Percentiles rank a stretch among this genome's conserved stretches.
These are phyloP conservation scores for Talaromyces verruculosus DNA, from an alignment of 2,329 filamentous ascomycete genomes.

Conservation along the genomic window DNA sequence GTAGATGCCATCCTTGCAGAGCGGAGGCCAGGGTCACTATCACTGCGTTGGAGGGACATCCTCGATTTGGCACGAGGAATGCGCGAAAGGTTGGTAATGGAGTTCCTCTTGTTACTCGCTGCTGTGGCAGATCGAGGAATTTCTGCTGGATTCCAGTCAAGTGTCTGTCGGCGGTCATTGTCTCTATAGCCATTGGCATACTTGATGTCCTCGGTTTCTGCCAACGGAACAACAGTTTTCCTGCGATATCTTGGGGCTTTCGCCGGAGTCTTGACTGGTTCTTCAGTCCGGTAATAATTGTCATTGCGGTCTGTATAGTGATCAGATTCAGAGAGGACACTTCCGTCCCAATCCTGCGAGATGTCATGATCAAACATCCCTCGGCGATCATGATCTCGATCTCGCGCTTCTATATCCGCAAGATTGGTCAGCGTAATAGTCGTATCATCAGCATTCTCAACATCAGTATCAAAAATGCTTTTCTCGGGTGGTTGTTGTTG, in stretches of 20 bases:
- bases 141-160: conserved; percentile 32
- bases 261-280: background rate
- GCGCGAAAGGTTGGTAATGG: conserved; percentile 34
- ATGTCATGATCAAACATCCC: conserved; percentile 19
- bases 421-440: conserved; percentile 44
- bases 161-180: conserved; percentile 22
- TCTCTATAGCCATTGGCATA: conserved; percentile 27
- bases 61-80: conserved; percentile 31
- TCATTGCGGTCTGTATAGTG: background rate
- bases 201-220: conserved; percentile 6
- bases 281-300: background rate
- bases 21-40: conserved; percentile 16
- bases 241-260: background rate
- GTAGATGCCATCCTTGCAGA: conserved; percentile 6
- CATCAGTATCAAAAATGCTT: conserved; percentile 46
- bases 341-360: conserved; percentile 23
- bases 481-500: conserved; percentile 23
- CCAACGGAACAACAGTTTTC: conserved; percentile 25
- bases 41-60: conserved; percentile 26
- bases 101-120: conserved; percentile 33
- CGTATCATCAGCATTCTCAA: conserved; percentile 46
- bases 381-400: conserved; percentile 17
- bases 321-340: conserved; percentile 17
- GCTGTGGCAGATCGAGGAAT: conserved; percentile 25
- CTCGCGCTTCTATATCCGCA: conserved; percentile 34